Evolutionary conservation across 495 filamentous ascomycete genomes (phyloP).

Genomic region (Neurospora sp.): DNA sequence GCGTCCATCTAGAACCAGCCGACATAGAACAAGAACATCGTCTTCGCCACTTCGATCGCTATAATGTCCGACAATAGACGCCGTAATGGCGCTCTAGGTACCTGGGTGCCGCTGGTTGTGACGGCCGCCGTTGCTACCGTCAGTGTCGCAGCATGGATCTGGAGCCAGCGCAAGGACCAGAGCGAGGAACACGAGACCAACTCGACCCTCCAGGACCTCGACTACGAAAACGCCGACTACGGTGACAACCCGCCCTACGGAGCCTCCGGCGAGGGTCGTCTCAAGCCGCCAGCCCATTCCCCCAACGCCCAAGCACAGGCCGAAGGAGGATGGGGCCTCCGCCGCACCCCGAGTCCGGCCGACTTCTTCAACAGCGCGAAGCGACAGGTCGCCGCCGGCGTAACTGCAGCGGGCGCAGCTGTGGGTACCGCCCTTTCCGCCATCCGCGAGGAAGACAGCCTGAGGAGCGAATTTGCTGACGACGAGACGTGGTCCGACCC

Average conservation of each 20-base stretch:
- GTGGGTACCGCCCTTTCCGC: constrained; percentile 70
- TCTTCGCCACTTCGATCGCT: not conserved
- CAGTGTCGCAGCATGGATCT: constrained; percentile 81
- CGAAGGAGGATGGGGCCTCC: constrained; percentile 56
- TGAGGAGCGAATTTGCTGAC: constrained; percentile 63
- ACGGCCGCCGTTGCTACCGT: constrained; percentile 78
- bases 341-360: constrained; percentile 80
- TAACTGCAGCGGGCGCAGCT: constrained; percentile 73
- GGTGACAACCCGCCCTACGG: constrained; percentile 46
- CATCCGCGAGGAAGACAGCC: constrained; percentile 66
- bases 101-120: constrained; percentile 71
- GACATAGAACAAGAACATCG: not conserved
- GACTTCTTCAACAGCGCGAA: constrained; percentile 74
- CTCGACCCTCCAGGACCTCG: constrained; percentile 30
- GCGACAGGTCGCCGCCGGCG: constrained; percentile 62
- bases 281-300: constrained; percentile 29
- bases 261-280: constrained; percentile 29
- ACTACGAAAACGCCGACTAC: constrained; percentile 40
- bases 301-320: constrained; percentile 30
- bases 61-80: not conserved
- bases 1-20: not conserved
- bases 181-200: constrained; percentile 27
- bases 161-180: constrained; percentile 66
- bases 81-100: not conserved
- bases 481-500: constrained; percentile 77